A percentile compares a stretch with the other conserved stretches of the same genome.
Conservation (phyloP, 2,329 filamentous ascomycete genomes). For the Aspergillus melleus region DNA sequence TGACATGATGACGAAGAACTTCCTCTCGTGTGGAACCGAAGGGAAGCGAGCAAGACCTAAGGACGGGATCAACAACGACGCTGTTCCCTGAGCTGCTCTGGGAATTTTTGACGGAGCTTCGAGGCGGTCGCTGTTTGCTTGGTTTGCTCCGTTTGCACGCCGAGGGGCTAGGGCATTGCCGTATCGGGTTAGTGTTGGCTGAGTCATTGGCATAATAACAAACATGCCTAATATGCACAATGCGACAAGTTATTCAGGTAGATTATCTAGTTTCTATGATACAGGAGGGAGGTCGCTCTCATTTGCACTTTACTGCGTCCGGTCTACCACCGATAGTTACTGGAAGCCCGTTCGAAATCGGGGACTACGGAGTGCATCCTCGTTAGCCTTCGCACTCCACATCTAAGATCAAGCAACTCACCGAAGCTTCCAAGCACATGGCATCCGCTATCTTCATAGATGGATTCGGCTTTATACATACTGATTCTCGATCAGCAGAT, state of each 20-base stretch:
- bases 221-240: no score
- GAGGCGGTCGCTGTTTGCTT: constrained; percentile 25
- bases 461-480: constrained; percentile 41
- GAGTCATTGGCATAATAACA: background rate
- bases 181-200: background rate
- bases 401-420: constrained; percentile 25
- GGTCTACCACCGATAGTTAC: constrained; percentile 14
- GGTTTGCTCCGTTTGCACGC: constrained; percentile 42
- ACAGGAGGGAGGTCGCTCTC: background rate
- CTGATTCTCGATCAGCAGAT: constrained; percentile 24
- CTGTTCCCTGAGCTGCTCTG: constrained; percentile 28
- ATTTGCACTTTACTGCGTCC: background rate
- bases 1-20: constrained; percentile 66
- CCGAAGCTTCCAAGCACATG: constrained; percentile 26
- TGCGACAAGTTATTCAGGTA: background rate
- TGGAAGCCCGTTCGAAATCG: constrained; percentile 22
- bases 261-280: background rate
- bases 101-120: constrained; percentile 40
- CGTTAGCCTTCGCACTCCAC: background rate
- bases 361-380: constrained; percentile 15
- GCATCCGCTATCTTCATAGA: constrained; percentile 44
- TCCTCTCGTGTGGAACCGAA: constrained; percentile 18
- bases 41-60: constrained; percentile 9
- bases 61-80: constrained; percentile 12
- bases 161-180: constrained; percentile 28